A percentile compares a stretch with the other conserved stretches of the same genome.
These are phyloP conservation scores for Lumnitzera littorea DNA, from an alignment of 345 rosid genomes.

Conservation along the genomic window DNA sequence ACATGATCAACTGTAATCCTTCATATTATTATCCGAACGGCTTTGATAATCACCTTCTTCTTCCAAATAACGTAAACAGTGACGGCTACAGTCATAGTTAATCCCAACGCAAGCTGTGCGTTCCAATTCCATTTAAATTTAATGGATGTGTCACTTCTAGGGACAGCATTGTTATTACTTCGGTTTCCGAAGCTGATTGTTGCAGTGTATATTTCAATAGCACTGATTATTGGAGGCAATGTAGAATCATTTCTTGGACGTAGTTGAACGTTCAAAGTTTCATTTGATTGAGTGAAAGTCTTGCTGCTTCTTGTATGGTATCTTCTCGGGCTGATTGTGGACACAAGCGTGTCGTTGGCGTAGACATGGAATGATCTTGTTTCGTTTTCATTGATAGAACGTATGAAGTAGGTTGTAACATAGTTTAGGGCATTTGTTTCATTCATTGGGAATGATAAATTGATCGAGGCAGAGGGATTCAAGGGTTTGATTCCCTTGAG, in stretches of 20 bases:
- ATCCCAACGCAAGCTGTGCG: no score
- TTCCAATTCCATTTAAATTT: no score
- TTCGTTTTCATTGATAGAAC: not conserved
- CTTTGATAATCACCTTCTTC: no score
- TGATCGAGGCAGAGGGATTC: conserved; percentile 4
- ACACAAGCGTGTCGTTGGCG: not conserved
- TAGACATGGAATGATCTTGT: conserved; percentile 1
- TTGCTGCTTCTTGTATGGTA: not conserved
- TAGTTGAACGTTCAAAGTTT: conserved; percentile 1
- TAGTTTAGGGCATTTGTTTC: not conserved
- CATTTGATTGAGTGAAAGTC: not conserved
- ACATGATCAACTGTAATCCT: no score
- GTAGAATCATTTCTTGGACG: conserved; percentile 2
- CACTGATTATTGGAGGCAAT: conserved; percentile 8
- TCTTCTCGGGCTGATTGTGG: not conserved
- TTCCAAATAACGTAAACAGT: no score
- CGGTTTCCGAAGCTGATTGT: not conserved
- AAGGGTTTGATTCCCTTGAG: conserved; percentile 9
- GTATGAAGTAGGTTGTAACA: conserved; percentile 2
- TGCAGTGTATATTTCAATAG: conserved; percentile 8
- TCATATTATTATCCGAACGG: no score
- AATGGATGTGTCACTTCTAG: no score
- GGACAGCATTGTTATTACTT: not conserved
- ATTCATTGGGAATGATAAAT: not conserved
- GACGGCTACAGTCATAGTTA: no score